Base-by-base conservation (phyloP, 2,329 filamentous ascomycete species). In the Trichothecium roseum region DNA sequence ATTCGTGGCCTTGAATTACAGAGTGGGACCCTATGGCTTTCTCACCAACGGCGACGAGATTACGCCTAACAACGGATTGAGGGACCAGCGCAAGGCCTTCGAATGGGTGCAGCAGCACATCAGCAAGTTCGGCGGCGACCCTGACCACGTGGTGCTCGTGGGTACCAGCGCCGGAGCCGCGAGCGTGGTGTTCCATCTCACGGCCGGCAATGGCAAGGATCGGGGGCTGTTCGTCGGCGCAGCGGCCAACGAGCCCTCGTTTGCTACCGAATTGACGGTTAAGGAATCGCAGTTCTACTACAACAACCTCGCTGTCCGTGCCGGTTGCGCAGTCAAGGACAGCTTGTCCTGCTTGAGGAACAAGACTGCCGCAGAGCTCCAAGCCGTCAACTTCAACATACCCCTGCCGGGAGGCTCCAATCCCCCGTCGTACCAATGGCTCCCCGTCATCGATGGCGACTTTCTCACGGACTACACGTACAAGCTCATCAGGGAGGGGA, bases 1-100 rank as follows among this genome's bases (percentile, higher is more conserved):
- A 0, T 73, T 85, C 1, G 79, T 88, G 2, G 78, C 68, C 8
- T 70, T 84, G 56, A 87, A 86, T 56, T 87, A 88, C 51, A 76
- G 84, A 5, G 80, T 88, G 9, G 82, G 82, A 0, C 69, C 73
- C 0, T 86, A 77, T 44, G 83, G 84, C 0, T 88, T 87, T 50
- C 63, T 88, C 10, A 72, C 74, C 2, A 64, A 74, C 37, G 58
- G 69, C 13, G 69, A 80, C 45, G 48, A 43, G 44, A 69, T 72
- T 3, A 71, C 68, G 38, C 50, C 78, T 26, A 87, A 87, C 52
- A 78, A 77, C 45, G 83, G 83, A 2, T 60, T 87, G 1, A 69
- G 71, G 24, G 82, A 87, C 51, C 81, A 85, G 53, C 62, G 77
- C 35, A 78, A 80, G 48, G 77, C 74, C 0, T 53, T 87, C 12